Conservation (phyloP, 2,329 filamentous ascomycete genomes). For the Dothideomycetidae sp. region DNA sequence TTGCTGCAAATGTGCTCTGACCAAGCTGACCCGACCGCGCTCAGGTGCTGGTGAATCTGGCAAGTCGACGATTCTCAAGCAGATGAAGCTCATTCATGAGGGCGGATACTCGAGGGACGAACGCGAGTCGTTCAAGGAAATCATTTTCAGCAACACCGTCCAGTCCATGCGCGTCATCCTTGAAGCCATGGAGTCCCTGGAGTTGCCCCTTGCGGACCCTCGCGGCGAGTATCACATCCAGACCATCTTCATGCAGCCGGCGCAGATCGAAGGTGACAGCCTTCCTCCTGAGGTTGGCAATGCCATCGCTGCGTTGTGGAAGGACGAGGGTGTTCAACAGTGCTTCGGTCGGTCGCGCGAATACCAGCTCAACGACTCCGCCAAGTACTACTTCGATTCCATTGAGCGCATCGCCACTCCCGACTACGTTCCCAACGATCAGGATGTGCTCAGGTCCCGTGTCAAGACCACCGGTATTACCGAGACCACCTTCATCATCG, state of each 20-base stretch:
- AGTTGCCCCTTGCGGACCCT: conserved; percentile 76
- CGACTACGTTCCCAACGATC: conserved; percentile 84
- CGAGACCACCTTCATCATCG: conserved; percentile 84
- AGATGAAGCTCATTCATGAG: conserved; percentile 99
- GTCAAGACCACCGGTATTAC: conserved; percentile 90
- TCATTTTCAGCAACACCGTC: conserved; percentile 58
- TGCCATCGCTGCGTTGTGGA: conserved; percentile 86
- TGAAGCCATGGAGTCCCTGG: conserved; percentile 54
- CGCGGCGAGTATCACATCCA: conserved; percentile 94
- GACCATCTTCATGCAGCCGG: conserved; percentile 96
- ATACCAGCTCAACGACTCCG: conserved; percentile 92
- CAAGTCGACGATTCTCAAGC: conserved; percentile 87
- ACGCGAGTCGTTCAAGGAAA: conserved; percentile 55
- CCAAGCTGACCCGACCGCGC: too few species aligned
- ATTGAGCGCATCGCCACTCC: conserved; percentile 80
- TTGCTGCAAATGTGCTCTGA: too few species aligned
- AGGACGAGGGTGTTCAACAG: conserved; percentile 80
- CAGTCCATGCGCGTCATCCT: conserved; percentile 58
- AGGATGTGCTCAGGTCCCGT: conserved; percentile 83
- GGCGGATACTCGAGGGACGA: conserved; percentile 93
- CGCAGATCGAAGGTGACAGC: conserved; percentile 89
- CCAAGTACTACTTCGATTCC: conserved; percentile 96
- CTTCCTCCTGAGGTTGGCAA: conserved; percentile 87
- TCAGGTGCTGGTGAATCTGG: conserved; percentile 93
- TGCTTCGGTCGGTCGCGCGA: conserved; percentile 93